These are phyloP conservation scores for Tetrapyrgos nigripes DNA, from an alignment of 1,284 basidiomycete genomes.

Conservation along the genomic window DNA sequence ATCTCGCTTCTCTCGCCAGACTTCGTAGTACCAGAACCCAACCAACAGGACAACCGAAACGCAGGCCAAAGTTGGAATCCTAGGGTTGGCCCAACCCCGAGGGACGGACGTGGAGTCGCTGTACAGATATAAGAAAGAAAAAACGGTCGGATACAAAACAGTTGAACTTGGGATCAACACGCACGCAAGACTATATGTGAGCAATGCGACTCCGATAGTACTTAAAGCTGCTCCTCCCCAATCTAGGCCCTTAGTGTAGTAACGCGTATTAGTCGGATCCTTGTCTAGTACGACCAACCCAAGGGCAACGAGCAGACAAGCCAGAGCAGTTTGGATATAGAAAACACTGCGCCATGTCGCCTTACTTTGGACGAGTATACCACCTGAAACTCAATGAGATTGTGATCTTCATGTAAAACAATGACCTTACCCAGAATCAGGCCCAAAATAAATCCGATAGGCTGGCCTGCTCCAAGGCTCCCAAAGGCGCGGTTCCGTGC, in stretches of 20 bases:
- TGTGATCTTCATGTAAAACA: neutral
- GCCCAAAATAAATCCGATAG: slow-evolving; percentile 40
- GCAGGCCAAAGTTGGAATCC: slow-evolving; percentile 35
- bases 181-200: slow-evolving; percentile 41
- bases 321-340: slow-evolving; percentile 41
- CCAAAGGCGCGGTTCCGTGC: slow-evolving; percentile 38
- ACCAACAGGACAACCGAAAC: slow-evolving; percentile 35
- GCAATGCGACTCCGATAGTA: slow-evolving; percentile 35
- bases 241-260: slow-evolving; percentile 43
- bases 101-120: slow-evolving; percentile 38
- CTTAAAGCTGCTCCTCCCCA: slow-evolving; percentile 41
- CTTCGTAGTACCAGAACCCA: slow-evolving; percentile 39
- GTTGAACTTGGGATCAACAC: too few species aligned
- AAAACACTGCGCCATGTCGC: slow-evolving; percentile 42
- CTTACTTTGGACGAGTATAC: slow-evolving; percentile 35
- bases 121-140: neutral
- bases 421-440: slow-evolving; percentile 33
- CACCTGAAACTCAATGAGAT: slow-evolving; percentile 25
- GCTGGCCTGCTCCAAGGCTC: slow-evolving; percentile 39
- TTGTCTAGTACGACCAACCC: slow-evolving; percentile 25
- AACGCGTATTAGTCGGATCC: slow-evolving; percentile 24
- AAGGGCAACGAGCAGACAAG: slow-evolving; percentile 30
- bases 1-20: slow-evolving; percentile 33
- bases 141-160: neutral
- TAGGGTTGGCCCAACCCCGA: slow-evolving; percentile 40